Percentiles rank a stretch among this genome's conserved stretches.
phyloP scores from a whole-genome alignment of 164 flowering plant species.

The grape (Vitis vinifera) region DNA sequence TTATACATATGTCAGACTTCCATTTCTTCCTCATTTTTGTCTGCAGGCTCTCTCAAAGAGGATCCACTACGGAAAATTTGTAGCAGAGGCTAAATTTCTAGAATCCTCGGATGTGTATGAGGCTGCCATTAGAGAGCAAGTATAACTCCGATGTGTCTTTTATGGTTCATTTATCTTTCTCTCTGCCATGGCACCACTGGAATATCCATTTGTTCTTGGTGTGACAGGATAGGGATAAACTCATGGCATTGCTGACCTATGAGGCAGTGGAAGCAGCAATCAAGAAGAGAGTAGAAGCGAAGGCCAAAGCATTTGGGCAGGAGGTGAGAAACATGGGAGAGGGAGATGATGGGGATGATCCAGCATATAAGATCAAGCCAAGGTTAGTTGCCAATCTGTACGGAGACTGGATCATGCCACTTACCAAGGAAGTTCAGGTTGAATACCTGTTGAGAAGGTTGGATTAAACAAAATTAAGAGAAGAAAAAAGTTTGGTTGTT shows the following conservation, averaged over 20 bases:
- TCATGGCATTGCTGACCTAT: slow-evolving; percentile 60
- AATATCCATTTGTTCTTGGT: neutral
- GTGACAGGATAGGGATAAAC: slow-evolving; percentile 47
- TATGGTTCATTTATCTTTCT: neutral
- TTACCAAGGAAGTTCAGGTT: slow-evolving; percentile 74
- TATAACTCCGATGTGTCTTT: slow-evolving; percentile 16
- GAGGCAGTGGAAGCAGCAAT: slow-evolving; percentile 51
- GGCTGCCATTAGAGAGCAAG: slow-evolving; percentile 57
- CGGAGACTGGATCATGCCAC: slow-evolving; percentile 74
- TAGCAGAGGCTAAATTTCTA: slow-evolving; percentile 67
- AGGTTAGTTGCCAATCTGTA: slow-evolving; percentile 59
- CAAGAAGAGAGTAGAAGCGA: slow-evolving; percentile 57
- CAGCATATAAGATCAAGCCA: slow-evolving; percentile 62
- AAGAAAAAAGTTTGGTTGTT: no score
- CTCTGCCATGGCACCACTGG: neutral
- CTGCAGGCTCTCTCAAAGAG: slow-evolving; percentile 65
- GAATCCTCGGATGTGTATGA: slow-evolving; percentile 50
- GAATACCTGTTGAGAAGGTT: slow-evolving; percentile 60
- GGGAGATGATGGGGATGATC: slow-evolving; percentile 23
- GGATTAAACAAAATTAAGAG: slow-evolving; percentile 30
- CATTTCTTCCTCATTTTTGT: neutral
- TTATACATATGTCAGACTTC: no score
- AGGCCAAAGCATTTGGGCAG: slow-evolving; percentile 55
- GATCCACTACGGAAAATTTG: slow-evolving; percentile 73
- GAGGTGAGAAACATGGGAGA: slow-evolving; percentile 26